A percentile compares a stretch with the other conserved stretches of the same genome.
Conservation (phyloP, 1,139 yeast genomes). For the Lodderomyces theae region DNA sequence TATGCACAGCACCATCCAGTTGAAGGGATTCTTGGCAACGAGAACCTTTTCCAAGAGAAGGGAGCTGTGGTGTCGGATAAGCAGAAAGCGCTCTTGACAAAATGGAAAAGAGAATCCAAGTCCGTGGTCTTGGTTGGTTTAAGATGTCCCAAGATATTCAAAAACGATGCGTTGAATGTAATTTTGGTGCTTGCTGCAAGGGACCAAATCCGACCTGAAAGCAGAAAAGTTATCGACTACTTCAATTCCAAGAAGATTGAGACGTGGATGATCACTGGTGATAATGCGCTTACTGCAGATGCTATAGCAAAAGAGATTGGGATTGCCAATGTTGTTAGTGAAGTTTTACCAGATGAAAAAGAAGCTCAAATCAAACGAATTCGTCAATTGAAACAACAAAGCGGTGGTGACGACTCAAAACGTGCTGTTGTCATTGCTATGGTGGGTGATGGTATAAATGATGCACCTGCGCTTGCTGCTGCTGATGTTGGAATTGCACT, state of each 20-base stretch:
- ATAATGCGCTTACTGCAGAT: constrained; percentile 62
- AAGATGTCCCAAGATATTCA: constrained; percentile 24
- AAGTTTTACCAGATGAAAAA: constrained; percentile 72
- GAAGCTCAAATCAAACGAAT: constrained; percentile 57
- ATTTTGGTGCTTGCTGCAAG: constrained; percentile 55
- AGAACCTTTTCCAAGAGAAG: constrained; percentile 49
- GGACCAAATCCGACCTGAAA: constrained; percentile 64
- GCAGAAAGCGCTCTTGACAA: constrained; percentile 29
- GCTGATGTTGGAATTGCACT: constrained; percentile 62
- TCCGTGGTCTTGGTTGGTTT: constrained; percentile 60
- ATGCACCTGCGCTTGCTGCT: constrained; percentile 59
- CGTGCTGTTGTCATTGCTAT: neutral
- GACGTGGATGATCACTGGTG: constrained; percentile 76
- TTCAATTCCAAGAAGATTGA: constrained; percentile 48
- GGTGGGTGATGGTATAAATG: constrained; percentile 59
- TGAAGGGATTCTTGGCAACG: constrained; percentile 64
- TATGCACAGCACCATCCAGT: constrained; percentile 33
- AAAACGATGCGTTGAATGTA: constrained; percentile 34
- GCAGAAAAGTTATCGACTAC: constrained; percentile 48
- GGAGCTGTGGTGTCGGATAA: constrained; percentile 25
- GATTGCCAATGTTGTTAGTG: constrained; percentile 63
- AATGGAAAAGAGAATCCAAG: constrained; percentile 64
- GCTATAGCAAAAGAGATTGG: constrained; percentile 68
- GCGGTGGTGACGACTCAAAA: constrained; percentile 5
- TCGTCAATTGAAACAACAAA: constrained; percentile 34